phyloP scores from a whole-genome alignment of 306 rosid genomes.

The Quercus aquifolioides region DNA sequence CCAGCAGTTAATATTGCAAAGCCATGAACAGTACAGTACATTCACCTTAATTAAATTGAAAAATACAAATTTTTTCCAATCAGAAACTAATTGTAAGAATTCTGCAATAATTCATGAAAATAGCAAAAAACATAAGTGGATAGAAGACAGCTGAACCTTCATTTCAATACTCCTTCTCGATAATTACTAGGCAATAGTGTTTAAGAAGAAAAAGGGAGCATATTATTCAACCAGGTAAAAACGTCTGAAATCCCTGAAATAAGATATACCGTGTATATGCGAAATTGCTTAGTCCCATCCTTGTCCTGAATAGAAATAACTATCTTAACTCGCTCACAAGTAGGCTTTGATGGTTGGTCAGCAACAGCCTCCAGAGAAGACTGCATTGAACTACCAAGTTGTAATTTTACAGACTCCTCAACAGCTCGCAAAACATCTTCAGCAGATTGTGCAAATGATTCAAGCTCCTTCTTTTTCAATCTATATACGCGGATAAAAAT shows the following conservation, averaged over 20 bases:
- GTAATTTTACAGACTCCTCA: slow-evolving; percentile 57
- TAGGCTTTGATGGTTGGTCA: slow-evolving; percentile 39
- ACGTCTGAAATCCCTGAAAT: neutral
- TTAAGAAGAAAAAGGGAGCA: neutral
- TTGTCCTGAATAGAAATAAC: slow-evolving; percentile 74
- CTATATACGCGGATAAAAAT: slow-evolving; percentile 33
- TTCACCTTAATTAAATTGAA: neutral
- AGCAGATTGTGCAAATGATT: slow-evolving; percentile 62
- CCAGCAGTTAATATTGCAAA: neutral
- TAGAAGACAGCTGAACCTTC: neutral
- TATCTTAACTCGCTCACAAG: slow-evolving; percentile 57
- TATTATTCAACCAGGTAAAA: neutral
- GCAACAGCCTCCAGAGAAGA: slow-evolving; percentile 28
- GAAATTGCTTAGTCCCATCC: slow-evolving; percentile 65
- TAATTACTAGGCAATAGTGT: neutral
- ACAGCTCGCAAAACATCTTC: slow-evolving; percentile 42
- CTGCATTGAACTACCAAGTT: slow-evolving; percentile 24
- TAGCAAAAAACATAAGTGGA: neutral
- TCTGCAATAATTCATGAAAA: neutral
- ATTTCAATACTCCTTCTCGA: neutral
- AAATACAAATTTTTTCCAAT: neutral
- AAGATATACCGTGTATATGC: slow-evolving; percentile 62
- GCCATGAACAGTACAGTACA: neutral
- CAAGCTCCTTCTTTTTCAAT: slow-evolving; percentile 73
- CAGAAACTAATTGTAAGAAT: neutral